These are phyloP conservation scores for Vaccinium vitisidaea DNA, from an alignment of 148 eudicot species.

Conservation along the genomic window DNA sequence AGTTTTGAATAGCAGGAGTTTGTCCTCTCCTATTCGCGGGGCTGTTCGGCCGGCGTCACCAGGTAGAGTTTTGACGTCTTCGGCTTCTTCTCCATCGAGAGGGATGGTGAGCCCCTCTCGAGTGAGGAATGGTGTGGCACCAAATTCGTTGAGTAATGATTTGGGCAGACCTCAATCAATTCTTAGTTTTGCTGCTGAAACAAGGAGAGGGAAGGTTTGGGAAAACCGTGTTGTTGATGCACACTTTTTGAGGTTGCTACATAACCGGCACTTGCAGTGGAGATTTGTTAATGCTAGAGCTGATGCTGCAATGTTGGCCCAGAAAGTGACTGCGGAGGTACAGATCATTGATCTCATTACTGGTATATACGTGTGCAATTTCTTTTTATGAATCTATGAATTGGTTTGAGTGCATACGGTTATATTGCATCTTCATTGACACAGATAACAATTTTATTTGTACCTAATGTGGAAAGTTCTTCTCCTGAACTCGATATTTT, in stretches of 20 bases:
- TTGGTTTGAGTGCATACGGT: not conserved
- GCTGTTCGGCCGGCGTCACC: slow-evolving; percentile 39
- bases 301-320: slow-evolving; percentile 49
- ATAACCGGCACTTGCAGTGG: slow-evolving; percentile 86
- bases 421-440: not conserved
- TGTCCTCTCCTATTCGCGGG: slow-evolving; percentile 60
- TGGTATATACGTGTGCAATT: not conserved
- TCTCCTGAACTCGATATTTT: not conserved
- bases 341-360: not conserved
- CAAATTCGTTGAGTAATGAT: slow-evolving; percentile 22
- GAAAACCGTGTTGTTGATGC: slow-evolving; percentile 67
- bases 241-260: slow-evolving; percentile 57
- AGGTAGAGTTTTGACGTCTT: slow-evolving; percentile 17
- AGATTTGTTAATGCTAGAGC: slow-evolving; percentile 76
- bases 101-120: slow-evolving; percentile 60
- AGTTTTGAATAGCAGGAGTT: slow-evolving; percentile 36
- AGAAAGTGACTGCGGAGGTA: slow-evolving; percentile 67
- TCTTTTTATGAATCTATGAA: not conserved
- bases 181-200: slow-evolving; percentile 56
- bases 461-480: not conserved
- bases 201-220: slow-evolving; percentile 60
- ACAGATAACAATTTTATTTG: not conserved
- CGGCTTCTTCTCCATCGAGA: slow-evolving; percentile 42
- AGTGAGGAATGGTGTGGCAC: slow-evolving; percentile 35
- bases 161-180: slow-evolving; percentile 47